phyloP scores from a whole-genome alignment of 805 yeast genomes.

The Ogataea pini region DNA sequence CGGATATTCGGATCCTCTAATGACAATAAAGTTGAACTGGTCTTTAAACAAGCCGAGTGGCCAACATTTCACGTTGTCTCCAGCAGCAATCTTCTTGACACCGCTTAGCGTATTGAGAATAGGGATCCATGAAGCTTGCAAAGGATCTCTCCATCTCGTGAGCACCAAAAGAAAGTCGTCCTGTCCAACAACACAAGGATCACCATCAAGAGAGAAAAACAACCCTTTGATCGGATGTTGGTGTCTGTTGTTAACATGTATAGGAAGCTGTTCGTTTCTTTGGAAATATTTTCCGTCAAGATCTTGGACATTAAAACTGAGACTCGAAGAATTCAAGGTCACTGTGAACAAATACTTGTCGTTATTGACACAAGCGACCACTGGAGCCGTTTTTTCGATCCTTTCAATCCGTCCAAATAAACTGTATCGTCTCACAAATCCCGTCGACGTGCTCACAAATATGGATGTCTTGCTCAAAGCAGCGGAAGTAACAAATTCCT shows the following conservation, averaged over 20 bases:
- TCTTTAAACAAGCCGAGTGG: slow-evolving; percentile 79
- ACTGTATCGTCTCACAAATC: slow-evolving; percentile 72
- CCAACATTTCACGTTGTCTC: slow-evolving; percentile 74
- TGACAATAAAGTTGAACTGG: slow-evolving; percentile 69
- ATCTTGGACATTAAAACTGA: slow-evolving; percentile 39
- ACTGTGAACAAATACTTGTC: slow-evolving; percentile 57
- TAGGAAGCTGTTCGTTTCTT: slow-evolving; percentile 48
- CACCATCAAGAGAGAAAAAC: slow-evolving; percentile 87
- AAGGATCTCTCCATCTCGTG: slow-evolving; percentile 73
- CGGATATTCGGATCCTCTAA: slow-evolving; percentile 74
- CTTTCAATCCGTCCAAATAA: slow-evolving; percentile 71
- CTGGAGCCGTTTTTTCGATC: slow-evolving; percentile 69
- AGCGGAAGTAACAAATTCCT: slow-evolving; percentile 65
- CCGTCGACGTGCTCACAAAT: slow-evolving; percentile 72
- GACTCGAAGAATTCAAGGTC: slow-evolving; percentile 35
- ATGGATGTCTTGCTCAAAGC: slow-evolving; percentile 64
- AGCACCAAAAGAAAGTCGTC: slow-evolving; percentile 72
- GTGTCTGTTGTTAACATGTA: slow-evolving; percentile 24
- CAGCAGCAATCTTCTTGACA: slow-evolving; percentile 52
- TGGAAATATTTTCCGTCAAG: slow-evolving; percentile 39
- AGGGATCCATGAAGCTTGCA: slow-evolving; percentile 87
- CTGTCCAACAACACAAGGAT: slow-evolving; percentile 84
- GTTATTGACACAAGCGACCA: slow-evolving; percentile 69
- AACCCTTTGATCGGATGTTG: slow-evolving; percentile 53
- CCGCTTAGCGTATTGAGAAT: slow-evolving; percentile 61